A percentile compares a stretch with the other conserved stretches of the same genome.
phyloP scores from a whole-genome alignment of 768 basidiomycete genomes.

The Russula sp. region DNA sequence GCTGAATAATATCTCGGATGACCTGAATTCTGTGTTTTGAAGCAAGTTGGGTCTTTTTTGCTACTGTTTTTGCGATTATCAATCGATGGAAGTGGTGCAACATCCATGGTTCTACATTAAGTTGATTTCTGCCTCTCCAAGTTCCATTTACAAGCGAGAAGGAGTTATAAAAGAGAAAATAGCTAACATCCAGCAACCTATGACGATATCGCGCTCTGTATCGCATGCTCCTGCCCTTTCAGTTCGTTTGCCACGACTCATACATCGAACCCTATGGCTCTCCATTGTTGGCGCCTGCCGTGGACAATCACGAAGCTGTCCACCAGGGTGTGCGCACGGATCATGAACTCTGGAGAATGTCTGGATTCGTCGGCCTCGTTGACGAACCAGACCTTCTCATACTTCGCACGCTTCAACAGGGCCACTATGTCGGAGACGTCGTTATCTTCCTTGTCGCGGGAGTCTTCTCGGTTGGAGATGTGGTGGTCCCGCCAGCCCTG shows the following conservation, averaged over 20 bases:
- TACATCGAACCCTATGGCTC: neutral
- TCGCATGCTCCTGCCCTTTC: neutral
- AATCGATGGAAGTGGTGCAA: too few relatives aligned
- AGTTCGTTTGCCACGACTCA: too few relatives aligned
- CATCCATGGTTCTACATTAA: too few relatives aligned
- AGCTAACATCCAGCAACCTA: too few relatives aligned
- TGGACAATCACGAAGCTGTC: neutral
- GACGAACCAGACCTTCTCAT: neutral
- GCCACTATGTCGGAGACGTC: slow-evolving; percentile 10
- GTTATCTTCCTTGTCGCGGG: neutral
- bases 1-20: too few relatives aligned
- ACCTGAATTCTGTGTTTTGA: too few relatives aligned
- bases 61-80: too few relatives aligned
- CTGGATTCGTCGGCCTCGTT: neutral
- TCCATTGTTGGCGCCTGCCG: neutral
- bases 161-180: too few relatives aligned
- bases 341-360: neutral
- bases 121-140: too few relatives aligned
- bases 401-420: neutral
- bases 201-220: too few relatives aligned
- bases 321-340: neutral
- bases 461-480: neutral
- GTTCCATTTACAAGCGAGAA: too few relatives aligned
- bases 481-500: slow-evolving; percentile 11
- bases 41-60: too few relatives aligned